A percentile compares a stretch with the other conserved stretches of the same genome.
Evolutionary conservation across 2,329 filamentous ascomycete genomes (phyloP).

Genomic region (Lachnellula subtilissima): DNA sequence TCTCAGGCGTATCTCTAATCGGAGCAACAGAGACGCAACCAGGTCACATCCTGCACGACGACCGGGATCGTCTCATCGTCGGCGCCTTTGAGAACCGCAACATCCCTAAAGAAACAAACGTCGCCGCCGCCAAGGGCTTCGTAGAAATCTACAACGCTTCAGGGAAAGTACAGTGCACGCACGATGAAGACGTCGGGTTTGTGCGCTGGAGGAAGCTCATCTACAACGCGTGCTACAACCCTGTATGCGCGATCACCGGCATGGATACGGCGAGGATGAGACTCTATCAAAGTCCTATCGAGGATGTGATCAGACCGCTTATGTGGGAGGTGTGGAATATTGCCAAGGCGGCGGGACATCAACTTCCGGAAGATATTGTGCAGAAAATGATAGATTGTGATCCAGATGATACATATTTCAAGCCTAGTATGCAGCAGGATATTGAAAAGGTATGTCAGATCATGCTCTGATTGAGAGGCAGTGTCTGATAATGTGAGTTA

Average conservation of each 20-base stretch:
- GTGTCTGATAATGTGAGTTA: slow-evolving; percentile 14
- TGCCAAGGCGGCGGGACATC: slow-evolving; percentile 22
- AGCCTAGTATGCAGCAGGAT: slow-evolving; percentile 45
- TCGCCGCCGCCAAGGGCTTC: slow-evolving; percentile 18
- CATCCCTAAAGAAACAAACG: slow-evolving; percentile 7
- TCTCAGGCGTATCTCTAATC: slow-evolving; percentile 26
- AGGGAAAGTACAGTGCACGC: slow-evolving; percentile 17
- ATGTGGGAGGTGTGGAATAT: slow-evolving; percentile 28
- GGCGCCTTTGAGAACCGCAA: slow-evolving; percentile 19
- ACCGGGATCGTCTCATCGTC: slow-evolving; percentile 19
- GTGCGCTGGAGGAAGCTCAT: slow-evolving; percentile 26
- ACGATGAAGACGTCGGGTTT: slow-evolving; percentile 20
- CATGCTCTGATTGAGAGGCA: too few relatives aligned
- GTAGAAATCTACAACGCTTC: slow-evolving; percentile 21
- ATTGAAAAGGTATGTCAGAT: slow-evolving; percentile 42
- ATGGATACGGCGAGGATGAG: slow-evolving; percentile 24
- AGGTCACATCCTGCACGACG: slow-evolving; percentile 22
- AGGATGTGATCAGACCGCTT: slow-evolving; percentile 26
- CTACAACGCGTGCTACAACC: slow-evolving; percentile 26
- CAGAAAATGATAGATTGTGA: slow-evolving; percentile 42
- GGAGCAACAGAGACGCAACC: slow-evolving; percentile 19
- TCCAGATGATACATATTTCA: slow-evolving; percentile 41
- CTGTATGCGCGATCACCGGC: slow-evolving; percentile 19
- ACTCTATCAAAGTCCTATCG: slow-evolving; percentile 28
- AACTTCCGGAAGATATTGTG: slow-evolving; percentile 20